A percentile compares a stretch with the other conserved stretches of the same genome.
Conservation (phyloP, 768 basidiomycete genomes). For the Lepiota venenata region DNA sequence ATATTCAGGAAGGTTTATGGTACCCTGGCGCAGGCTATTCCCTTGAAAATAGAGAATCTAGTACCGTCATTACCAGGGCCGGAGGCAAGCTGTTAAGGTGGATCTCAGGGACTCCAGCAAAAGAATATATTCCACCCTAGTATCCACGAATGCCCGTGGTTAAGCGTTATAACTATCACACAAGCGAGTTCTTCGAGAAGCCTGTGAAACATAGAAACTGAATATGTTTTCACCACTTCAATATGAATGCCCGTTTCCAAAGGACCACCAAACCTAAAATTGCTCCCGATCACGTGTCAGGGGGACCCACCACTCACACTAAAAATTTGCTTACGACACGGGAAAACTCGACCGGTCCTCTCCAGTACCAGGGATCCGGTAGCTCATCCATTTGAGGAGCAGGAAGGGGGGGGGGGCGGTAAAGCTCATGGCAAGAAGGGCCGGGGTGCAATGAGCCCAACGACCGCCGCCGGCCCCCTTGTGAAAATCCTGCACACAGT, state of each 20-base stretch:
- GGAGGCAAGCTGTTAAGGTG: background rate
- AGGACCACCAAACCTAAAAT: background rate
- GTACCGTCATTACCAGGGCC: too few relatives aligned
- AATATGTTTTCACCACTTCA: background rate
- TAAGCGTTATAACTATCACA: background rate
- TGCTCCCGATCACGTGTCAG: slow-evolving; percentile 1
- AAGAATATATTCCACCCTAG: background rate
- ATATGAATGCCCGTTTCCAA: background rate
- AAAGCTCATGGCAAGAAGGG: background rate
- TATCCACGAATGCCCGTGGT: slow-evolving; percentile 1
- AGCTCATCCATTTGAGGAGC: too few relatives aligned
- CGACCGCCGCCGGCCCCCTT: slow-evolving; percentile 3
- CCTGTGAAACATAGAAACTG: slow-evolving; percentile 1
- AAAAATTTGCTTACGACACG: background rate
- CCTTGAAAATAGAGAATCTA: too few relatives aligned
- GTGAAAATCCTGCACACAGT: background rate
- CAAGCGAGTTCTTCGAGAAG: background rate
- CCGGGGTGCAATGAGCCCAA: background rate
- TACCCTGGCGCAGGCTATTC: background rate
- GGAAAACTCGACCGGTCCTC: background rate
- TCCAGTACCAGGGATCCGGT: too few relatives aligned
- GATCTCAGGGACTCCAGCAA: slow-evolving; percentile 5
- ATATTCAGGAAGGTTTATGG: background rate
- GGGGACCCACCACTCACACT: background rate
- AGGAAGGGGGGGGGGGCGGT: too few relatives aligned